A percentile compares a stretch with the other conserved stretches of the same genome.
These are phyloP conservation scores for Gastrodia elata DNA, from an alignment of 106 monocot genomes.

Conservation along the genomic window DNA sequence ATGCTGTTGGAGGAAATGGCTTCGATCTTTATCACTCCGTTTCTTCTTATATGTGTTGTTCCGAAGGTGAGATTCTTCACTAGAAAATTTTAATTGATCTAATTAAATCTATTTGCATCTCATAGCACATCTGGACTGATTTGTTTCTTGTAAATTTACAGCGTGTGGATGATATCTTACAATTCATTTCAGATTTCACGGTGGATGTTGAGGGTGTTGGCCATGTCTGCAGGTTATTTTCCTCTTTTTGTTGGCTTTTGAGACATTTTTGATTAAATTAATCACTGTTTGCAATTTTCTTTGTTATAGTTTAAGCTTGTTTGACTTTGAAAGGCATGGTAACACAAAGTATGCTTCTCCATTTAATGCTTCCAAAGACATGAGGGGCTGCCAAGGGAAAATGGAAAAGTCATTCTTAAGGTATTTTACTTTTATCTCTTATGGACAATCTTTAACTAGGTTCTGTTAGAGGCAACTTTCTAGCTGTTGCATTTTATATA, in stretches of 20 bases:
- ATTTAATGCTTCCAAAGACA: slow-evolving; percentile 41
- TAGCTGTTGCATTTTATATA: too few relatives aligned
- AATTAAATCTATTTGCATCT: not conserved
- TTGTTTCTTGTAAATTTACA: slow-evolving; percentile 12
- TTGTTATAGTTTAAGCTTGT: slow-evolving; percentile 64
- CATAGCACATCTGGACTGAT: not conserved
- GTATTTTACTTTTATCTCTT: slow-evolving; percentile 19
- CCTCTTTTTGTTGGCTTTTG: slow-evolving; percentile 1
- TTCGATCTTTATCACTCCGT: slow-evolving; percentile 87
- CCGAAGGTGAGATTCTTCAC: slow-evolving; percentile 54
- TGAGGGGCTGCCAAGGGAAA: slow-evolving; percentile 92
- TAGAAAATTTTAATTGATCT: not conserved
- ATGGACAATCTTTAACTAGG: too few relatives aligned
- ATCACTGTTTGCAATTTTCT: not conserved
- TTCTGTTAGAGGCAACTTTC: too few relatives aligned
- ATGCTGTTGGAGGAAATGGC: slow-evolving; percentile 94
- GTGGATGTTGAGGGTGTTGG: slow-evolving; percentile 93
- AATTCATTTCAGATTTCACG: slow-evolving; percentile 86
- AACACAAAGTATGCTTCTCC: slow-evolving; percentile 91
- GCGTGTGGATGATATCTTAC: slow-evolving; percentile 86
- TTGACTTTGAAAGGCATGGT: slow-evolving; percentile 87
- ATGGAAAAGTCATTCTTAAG: slow-evolving; percentile 99
- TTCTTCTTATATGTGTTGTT: slow-evolving; percentile 74
- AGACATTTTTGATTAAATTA: not conserved
- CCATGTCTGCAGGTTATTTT: slow-evolving; percentile 84